Evolutionary conservation across 2,329 filamentous ascomycete genomes (phyloP), one percentile per base, ranked within the genome.

Genomic region (Talaromyces sp.): DNA sequence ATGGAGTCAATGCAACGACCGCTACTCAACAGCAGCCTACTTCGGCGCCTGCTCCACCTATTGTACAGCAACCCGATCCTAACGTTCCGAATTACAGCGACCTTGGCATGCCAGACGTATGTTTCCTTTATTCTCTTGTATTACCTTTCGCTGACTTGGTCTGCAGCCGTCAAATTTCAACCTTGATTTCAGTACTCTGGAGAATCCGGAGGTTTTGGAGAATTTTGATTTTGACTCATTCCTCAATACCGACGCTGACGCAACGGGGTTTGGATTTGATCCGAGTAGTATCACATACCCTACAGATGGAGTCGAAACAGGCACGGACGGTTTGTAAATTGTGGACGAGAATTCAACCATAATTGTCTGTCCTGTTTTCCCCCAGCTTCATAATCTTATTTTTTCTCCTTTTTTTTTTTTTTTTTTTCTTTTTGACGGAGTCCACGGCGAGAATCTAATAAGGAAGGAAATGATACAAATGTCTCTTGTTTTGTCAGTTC

Each of bases 141-240:
- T 9, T 11, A 21, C 9, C 4, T 21, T 21, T 14, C 14, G 11
- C 28, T 54, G 21, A 54, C 16, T 12, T 14, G 1, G 3, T 21
- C 18, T 21, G 21, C n/a, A 77, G 74, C 39, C 69, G 40, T 66
- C 68, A 60, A 66, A 69, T 60, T 78, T 77, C 69, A 77, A 72
- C 55, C 73, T 79, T 61, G 75, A 79, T 67, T 81, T 81, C 69
- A 76, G 74, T 67, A 69, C 76, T 58, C 69, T 82, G 64, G 79
- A 81, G 63, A 78, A 77, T 63, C 72, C 74, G 39, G 79, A 82
- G 68, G 74, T 81, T 35, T 70, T 82, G 50, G 80, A 82, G 69
- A 80, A 79, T 68, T 88, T 88, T 71, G 85, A 88, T 73, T 88
- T 88, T 71, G 86, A 88, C 70, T 85, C 83, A 16, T 88, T 88